Percentiles rank a stretch among this genome's conserved stretches.
Evolutionary conservation across 805 yeast genomes (phyloP).

Genomic region (Metschnikowia lunata): DNA sequence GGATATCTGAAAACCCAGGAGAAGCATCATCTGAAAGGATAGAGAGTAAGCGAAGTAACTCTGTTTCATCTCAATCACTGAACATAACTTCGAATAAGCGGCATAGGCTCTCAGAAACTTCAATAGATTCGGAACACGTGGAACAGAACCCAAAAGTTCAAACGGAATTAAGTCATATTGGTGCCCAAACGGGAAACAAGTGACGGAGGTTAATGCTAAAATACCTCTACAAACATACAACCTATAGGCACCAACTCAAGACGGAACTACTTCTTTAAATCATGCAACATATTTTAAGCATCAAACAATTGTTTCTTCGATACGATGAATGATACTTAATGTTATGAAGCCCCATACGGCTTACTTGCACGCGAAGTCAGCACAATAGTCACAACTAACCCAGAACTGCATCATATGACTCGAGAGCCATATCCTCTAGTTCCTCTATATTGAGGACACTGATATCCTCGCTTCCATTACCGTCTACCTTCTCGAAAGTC

Average conservation of each 20-base stretch:
- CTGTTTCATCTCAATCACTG: slow-evolving; percentile 10
- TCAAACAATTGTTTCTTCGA: too few species aligned
- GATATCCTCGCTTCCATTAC: slow-evolving; percentile 18
- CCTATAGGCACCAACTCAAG: too few species aligned
- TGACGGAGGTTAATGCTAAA: not conserved
- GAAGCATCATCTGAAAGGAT: slow-evolving; percentile 3
- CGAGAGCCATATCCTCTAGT: slow-evolving; percentile 17
- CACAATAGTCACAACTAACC: too few species aligned
- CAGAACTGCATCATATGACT: slow-evolving; percentile 4
- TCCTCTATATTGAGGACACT: slow-evolving; percentile 15
- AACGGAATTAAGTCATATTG: too few species aligned
- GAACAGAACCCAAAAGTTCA: not conserved
- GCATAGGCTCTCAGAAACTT: slow-evolving; percentile 25
- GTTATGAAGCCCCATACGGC: too few species aligned
- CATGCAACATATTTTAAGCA: too few species aligned
- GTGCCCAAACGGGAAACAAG: too few species aligned
- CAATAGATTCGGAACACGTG: not conserved
- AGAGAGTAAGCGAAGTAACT: slow-evolving; percentile 5
- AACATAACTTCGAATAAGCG: slow-evolving; percentile 28
- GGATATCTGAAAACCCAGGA: slow-evolving; percentile 44
- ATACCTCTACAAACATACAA: too few species aligned
- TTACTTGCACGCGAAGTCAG: too few species aligned
- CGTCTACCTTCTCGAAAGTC: slow-evolving; percentile 50
- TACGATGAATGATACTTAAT: too few species aligned
- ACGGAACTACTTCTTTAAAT: too few species aligned